These are phyloP conservation scores for Daedaleopsis nitida DNA, from an alignment of 768 basidiomycete genomes.

Conservation along the genomic window DNA sequence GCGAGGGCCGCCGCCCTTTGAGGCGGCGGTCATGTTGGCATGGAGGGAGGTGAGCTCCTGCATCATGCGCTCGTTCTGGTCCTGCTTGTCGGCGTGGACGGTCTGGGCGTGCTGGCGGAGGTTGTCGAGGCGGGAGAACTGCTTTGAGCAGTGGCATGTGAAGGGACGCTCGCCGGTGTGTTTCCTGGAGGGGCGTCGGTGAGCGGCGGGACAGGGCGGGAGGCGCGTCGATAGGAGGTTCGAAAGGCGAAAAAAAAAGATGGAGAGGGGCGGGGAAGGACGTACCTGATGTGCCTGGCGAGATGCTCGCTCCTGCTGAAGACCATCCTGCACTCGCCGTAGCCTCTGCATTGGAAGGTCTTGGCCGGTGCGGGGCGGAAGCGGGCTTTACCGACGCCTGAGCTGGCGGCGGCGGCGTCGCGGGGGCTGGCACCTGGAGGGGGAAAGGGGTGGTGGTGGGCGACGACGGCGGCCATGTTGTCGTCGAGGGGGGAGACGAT, in stretches of 20 bases:
- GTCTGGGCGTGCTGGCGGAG: conserved; percentile 96
- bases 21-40: conserved; percentile 69
- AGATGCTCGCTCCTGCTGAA: conserved; percentile 96
- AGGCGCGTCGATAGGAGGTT: conserved; percentile 12
- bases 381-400: conserved; percentile 46
- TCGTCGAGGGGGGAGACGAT: conserved; percentile 5
- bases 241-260: conserved; percentile 22
- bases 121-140: conserved; percentile 96
- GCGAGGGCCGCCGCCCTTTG: conserved; percentile 40
- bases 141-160: conserved; percentile 92
- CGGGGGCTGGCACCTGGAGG: conserved; percentile 15
- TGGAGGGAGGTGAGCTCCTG: conserved; percentile 83
- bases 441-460: conserved; percentile 18
- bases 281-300: conserved; percentile 91
- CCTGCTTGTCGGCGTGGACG: conserved; percentile 92
- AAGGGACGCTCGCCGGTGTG: conserved; percentile 98
- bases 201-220: conserved; percentile 19
- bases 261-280: conserved; percentile 28
- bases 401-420: conserved; percentile 8
- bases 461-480: conserved; percentile 32
- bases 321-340: conserved; percentile 95
- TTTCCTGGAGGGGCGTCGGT: conserved; percentile 60
- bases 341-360: conserved; percentile 94
- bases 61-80: conserved; percentile 90
- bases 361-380: conserved; percentile 87